Evolutionary conservation across 805 yeast genomes (phyloP).

Genomic region (Nakazawaea ambrosiae): DNA sequence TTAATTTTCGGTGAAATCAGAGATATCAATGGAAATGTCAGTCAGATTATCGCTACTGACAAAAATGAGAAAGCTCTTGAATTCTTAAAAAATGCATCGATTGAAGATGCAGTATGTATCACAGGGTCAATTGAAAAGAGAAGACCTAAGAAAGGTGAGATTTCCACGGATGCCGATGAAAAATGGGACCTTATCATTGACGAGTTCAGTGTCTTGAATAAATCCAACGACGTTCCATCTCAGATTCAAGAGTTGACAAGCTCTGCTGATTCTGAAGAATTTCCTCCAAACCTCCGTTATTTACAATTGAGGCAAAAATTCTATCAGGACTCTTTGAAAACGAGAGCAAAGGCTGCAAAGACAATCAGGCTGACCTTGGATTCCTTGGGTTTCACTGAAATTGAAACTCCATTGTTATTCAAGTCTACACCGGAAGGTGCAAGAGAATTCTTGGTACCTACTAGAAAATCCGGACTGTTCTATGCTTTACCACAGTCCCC

Average conservation of each 20-base stretch:
- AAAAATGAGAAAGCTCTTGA: constrained; percentile 30
- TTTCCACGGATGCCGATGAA: constrained; percentile 12
- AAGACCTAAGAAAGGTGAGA: constrained; percentile 18
- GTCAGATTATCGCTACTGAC: constrained; percentile 46
- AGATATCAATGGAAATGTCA: constrained; percentile 59
- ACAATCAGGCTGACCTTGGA: constrained; percentile 31
- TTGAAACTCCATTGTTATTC: constrained; percentile 90
- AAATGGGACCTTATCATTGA: constrained; percentile 55
- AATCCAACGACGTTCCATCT: constrained; percentile 57
- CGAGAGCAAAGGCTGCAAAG: constrained; percentile 49
- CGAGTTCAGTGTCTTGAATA: constrained; percentile 50
- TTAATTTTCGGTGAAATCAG: constrained; percentile 70
- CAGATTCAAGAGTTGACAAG: constrained; percentile 49
- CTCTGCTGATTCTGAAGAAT: constrained; percentile 43
- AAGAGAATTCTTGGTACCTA: constrained; percentile 89
- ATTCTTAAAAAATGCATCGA: constrained; percentile 38
- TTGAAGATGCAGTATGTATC: constrained; percentile 71
- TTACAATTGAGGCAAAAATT: constrained; percentile 63
- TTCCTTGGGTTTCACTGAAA: constrained; percentile 53
- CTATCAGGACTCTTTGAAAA: constrained; percentile 48
- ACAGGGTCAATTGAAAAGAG: constrained; percentile 44
- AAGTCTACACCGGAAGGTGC: constrained; percentile 99
- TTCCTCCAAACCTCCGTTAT: constrained; percentile 78
- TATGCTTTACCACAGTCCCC: constrained; percentile 98
- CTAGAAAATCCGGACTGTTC: constrained; percentile 52